Evolutionary conservation across 176 grass and related monocot species (phyloP), one percentile per base, ranked within the genome.

Genomic region (Musa troglodytarum): DNA sequence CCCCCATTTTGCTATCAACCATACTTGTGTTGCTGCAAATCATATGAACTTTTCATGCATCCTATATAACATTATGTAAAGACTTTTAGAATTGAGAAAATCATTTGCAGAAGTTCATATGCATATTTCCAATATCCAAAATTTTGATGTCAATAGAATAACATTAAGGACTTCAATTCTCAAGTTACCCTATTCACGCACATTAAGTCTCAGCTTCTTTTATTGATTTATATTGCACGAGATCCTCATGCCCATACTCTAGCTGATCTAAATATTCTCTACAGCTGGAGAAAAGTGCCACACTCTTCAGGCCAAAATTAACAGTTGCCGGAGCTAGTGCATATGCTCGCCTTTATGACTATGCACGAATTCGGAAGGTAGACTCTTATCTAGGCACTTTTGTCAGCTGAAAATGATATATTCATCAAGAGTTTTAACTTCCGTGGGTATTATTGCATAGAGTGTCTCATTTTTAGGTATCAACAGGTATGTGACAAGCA

Each of bases 251-350:
- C 2, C 8, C 43, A 50, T 70, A 10, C 52, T 74, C 4, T 56
- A 74, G 52, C 13, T 57, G 25, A 74, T 50, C 23, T 16, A 34
- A 76, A 65, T 22, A 54, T 61, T 81, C 63, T 84, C 54, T 71
- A 50, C 84, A 93, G 90, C 53, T 99, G 84, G 95, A 94, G 84
- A 99, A 95, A 78, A 99, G 91, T 55, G 95, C 91, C 23, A 84
- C 81, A 68, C 82, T 94, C 52, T 99, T 99, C 71, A 91, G 95
- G 79, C 95, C 95, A 53, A 99, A 99, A 82, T 80, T 99, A 77
- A 94, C 94, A 23, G 85, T 94, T 81, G 95, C 91, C 80, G 95
- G 95, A 80, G 95, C 95, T 71, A 99, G 91, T 87, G 95, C 95
- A 72, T 99, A 99, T 77, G 86, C 95, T 49, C 88, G 95, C 29